Evolutionary conservation across 2,329 filamentous ascomycete genomes (phyloP).

Genomic region (Alternaria arborescens): DNA sequence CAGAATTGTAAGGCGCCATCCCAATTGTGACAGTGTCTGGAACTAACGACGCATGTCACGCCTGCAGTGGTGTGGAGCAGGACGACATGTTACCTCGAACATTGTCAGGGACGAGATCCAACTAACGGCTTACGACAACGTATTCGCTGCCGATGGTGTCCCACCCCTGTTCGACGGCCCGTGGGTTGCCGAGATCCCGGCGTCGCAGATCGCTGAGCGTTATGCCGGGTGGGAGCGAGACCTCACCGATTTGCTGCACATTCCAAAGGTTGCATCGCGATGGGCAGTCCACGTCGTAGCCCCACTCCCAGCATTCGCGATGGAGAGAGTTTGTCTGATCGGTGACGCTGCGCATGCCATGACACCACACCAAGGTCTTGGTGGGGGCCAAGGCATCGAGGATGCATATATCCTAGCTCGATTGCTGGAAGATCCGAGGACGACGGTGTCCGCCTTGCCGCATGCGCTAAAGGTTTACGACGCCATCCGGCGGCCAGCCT

Average conservation of each 20-base stretch:
- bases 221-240: not conserved
- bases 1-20: not conserved
- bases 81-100: not conserved
- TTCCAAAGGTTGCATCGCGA: not conserved
- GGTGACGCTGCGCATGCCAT: conserved; percentile 1
- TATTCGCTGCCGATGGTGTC: not conserved
- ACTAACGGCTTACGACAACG: not conserved
- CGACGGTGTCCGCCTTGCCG: not conserved
- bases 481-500: not conserved
- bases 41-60: not conserved
- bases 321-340: not conserved
- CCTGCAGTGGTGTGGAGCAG: not conserved
- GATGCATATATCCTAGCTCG: not conserved
- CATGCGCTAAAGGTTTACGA: not conserved
- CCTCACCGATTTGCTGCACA: not conserved
- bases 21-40: not conserved
- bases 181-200: not conserved
- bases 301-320: not conserved
- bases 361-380: not conserved
- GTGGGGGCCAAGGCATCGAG: not conserved
- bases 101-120: not conserved
- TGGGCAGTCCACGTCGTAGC: not conserved
- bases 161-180: not conserved
- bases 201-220: not conserved
- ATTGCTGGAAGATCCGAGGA: not conserved